Conservation (phyloP, 805 yeast genomes). For the Jamesozyma lodderae region DNA sequence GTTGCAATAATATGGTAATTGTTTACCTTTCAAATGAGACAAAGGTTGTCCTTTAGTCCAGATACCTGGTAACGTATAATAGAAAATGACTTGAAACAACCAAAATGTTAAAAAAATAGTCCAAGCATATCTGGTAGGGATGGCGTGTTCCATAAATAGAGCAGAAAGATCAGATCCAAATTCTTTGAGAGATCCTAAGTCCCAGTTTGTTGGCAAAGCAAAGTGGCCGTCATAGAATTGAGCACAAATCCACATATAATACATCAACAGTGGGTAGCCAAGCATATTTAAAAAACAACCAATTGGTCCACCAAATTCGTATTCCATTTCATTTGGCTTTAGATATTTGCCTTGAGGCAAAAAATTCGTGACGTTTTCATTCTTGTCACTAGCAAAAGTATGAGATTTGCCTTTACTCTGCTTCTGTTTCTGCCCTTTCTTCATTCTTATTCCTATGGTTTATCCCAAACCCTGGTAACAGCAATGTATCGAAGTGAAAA, state of each 20-base stretch:
- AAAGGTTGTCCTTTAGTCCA: slow-evolving; percentile 95
- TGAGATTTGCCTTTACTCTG: too few relatives aligned
- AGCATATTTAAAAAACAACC: slow-evolving; percentile 89
- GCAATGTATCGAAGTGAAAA: neutral
- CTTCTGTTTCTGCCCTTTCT: neutral
- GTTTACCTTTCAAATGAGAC: slow-evolving; percentile 66
- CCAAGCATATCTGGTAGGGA: slow-evolving; percentile 58
- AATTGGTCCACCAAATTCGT: slow-evolving; percentile 87
- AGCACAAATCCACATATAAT: slow-evolving; percentile 92
- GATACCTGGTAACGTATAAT: slow-evolving; percentile 81
- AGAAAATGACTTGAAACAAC: slow-evolving; percentile 58
- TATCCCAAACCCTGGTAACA: too few relatives aligned
- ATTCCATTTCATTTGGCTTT: slow-evolving; percentile 50
- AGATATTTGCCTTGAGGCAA: slow-evolving; percentile 34
- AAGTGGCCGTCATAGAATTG: slow-evolving; percentile 66
- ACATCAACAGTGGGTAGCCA: slow-evolving; percentile 90
- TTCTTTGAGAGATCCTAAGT: slow-evolving; percentile 36
- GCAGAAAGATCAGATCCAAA: slow-evolving; percentile 40
- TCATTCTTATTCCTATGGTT: too few relatives aligned
- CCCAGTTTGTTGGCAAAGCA: slow-evolving; percentile 61
- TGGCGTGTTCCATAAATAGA: slow-evolving; percentile 43
- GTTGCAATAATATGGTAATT: slow-evolving; percentile 87
- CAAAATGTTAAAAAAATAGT: slow-evolving; percentile 63
- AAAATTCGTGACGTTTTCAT: slow-evolving; percentile 10
- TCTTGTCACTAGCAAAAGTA: neutral